phyloP scores from a whole-genome alignment of 768 basidiomycete genomes.

The Phaffia australis region DNA sequence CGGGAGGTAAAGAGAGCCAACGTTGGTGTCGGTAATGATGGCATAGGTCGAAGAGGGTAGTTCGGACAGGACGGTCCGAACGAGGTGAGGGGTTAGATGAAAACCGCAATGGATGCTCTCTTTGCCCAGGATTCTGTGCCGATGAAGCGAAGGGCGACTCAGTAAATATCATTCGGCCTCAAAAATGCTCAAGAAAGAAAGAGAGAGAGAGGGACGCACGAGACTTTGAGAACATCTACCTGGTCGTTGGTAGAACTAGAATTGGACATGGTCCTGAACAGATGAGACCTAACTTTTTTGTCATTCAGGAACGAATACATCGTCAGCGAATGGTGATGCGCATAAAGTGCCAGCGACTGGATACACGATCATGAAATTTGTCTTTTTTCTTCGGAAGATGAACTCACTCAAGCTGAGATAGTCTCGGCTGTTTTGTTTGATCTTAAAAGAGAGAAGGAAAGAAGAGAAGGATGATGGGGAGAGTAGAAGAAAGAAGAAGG shows the following conservation, averaged over 20 bases:
- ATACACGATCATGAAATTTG: too few relatives aligned
- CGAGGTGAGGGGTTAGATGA: slow-evolving; percentile 67
- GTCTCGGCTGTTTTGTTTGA: too few relatives aligned
- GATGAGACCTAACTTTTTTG: too few relatives aligned
- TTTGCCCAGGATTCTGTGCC: slow-evolving; percentile 55
- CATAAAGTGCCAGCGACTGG: too few relatives aligned
- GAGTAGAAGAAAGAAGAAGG: too few relatives aligned
- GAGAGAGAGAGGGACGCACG: slow-evolving; percentile 19
- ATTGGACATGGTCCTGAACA: too few relatives aligned
- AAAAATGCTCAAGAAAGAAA: neutral
- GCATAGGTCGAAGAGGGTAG: slow-evolving; percentile 78
- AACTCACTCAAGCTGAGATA: too few relatives aligned
- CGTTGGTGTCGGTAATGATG: slow-evolving; percentile 81
- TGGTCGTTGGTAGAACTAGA: neutral
- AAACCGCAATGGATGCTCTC: slow-evolving; percentile 90
- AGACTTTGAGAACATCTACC: slow-evolving; percentile 22
- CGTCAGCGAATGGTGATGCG: too few relatives aligned
- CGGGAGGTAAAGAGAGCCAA: slow-evolving; percentile 66
- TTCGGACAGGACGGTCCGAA: slow-evolving; percentile 53
- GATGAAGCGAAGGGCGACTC: neutral
- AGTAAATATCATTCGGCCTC: neutral
- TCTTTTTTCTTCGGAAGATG: too few relatives aligned
- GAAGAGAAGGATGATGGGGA: too few relatives aligned
- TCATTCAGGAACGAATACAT: too few relatives aligned
- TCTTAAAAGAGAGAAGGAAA: too few relatives aligned